A percentile compares a stretch with the other conserved stretches of the same genome.
These are phyloP conservation scores for Talaromyces amestolkiae DNA, from an alignment of 2,329 filamentous ascomycete species.

Conservation along the genomic window DNA sequence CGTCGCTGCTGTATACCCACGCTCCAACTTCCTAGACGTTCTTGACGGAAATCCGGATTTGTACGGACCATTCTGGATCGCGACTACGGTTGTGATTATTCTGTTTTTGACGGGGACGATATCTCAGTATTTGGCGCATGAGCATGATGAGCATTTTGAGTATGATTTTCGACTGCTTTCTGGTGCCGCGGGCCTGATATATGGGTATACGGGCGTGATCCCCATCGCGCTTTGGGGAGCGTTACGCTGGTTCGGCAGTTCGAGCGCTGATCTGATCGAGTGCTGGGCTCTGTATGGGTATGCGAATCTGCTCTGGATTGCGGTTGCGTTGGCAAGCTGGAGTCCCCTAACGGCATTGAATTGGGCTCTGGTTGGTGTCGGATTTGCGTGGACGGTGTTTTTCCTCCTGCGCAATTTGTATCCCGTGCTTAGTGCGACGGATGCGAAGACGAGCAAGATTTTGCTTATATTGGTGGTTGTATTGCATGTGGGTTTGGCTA, in stretches of 20 bases:
- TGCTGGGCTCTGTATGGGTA: conserved; percentile 96
- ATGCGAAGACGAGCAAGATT: conserved; percentile 85
- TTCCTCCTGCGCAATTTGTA: conserved; percentile 85
- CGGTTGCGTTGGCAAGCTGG: conserved; percentile 88
- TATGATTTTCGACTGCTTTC: conserved; percentile 91
- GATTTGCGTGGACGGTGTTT: conserved; percentile 75
- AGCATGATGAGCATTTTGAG: conserved; percentile 68
- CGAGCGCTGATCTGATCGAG: conserved; percentile 88
- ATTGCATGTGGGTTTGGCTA: conserved; percentile 82
- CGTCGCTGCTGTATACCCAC: conserved; percentile 82
- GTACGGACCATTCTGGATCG: conserved; percentile 98
- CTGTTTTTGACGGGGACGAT: conserved; percentile 94
- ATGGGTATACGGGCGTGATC: conserved; percentile 88
- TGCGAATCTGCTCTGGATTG: conserved; percentile 95
- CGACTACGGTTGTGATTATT: conserved; percentile 93
- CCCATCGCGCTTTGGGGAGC: conserved; percentile 82
- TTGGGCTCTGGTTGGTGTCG: conserved; percentile 86
- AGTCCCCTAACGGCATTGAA: conserved; percentile 82
- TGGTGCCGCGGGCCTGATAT: conserved; percentile 86
- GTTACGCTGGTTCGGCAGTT: conserved; percentile 92
- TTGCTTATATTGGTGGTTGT: conserved; percentile 79
- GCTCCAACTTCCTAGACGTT: conserved; percentile 93
- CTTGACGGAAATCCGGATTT: conserved; percentile 95
- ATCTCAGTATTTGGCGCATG: conserved; percentile 76
- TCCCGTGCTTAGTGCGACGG: conserved; percentile 88